Evolutionary conservation across 441 rosid species (phyloP).

Genomic region (Monsonia emarginata): DNA sequence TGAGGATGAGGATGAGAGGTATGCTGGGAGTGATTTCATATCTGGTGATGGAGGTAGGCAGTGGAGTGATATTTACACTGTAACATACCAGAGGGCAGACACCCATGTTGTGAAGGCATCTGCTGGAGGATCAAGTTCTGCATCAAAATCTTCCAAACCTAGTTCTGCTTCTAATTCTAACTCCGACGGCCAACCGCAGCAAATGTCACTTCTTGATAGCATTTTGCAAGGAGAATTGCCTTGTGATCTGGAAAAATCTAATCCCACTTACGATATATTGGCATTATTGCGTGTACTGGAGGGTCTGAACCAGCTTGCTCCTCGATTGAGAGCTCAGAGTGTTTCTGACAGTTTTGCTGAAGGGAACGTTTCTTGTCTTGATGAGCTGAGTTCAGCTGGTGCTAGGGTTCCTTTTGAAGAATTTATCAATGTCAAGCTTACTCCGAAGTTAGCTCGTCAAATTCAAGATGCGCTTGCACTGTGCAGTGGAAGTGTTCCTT

Average conservation of each 20-base stretch:
- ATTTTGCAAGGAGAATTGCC: slow-evolving; percentile 91
- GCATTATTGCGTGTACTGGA: slow-evolving; percentile 82
- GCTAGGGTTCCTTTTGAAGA: slow-evolving; percentile 67
- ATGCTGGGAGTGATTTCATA: slow-evolving; percentile 63
- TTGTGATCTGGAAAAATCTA: slow-evolving; percentile 87
- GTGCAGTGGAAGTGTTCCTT: slow-evolving; percentile 96
- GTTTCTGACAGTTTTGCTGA: slow-evolving; percentile 57
- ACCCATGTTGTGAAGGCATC: slow-evolving; percentile 59
- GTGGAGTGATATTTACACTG: slow-evolving; percentile 84
- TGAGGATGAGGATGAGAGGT: slow-evolving; percentile 90
- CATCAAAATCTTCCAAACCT: slow-evolving; percentile 49
- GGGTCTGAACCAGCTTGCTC: slow-evolving; percentile 87
- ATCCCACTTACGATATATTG: slow-evolving; percentile 78
- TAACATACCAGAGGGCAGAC: slow-evolving; percentile 82
- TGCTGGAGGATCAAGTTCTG: slow-evolving; percentile 49
- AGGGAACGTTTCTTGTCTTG: slow-evolving; percentile 48
- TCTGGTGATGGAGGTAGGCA: slow-evolving; percentile 89
- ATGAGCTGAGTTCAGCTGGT: slow-evolving; percentile 44
- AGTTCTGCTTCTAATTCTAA: slow-evolving; percentile 37
- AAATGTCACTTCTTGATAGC: slow-evolving; percentile 76
- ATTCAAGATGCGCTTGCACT: slow-evolving; percentile 98
- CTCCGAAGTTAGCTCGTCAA: slow-evolving; percentile 96
- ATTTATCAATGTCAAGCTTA: slow-evolving; percentile 79
- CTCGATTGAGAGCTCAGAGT: slow-evolving; percentile 68
- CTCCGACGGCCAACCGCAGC: slow-evolving; percentile 42